Conservation (phyloP, 208 protist genomes). For the Acanthamoeba culbertsoni region DNA sequence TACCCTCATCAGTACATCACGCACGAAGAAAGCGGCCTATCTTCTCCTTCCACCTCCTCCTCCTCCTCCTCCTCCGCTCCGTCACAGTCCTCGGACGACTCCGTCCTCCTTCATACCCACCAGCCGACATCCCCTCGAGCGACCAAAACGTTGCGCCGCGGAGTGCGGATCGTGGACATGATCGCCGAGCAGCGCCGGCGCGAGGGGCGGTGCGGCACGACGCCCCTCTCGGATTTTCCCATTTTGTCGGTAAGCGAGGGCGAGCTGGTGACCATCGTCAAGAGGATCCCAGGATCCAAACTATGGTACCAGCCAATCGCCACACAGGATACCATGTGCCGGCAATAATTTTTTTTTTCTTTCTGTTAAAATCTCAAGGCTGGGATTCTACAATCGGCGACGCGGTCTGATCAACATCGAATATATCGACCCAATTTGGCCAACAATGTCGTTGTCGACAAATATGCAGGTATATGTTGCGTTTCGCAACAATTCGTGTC, state of each 20-base stretch:
- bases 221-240: background rate
- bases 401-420: conserved; percentile 16
- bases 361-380: background rate
- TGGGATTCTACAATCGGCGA: background rate
- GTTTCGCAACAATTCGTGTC: background rate
- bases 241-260: conserved; percentile 7
- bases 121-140: background rate
- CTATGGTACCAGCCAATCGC: background rate
- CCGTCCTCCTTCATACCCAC: background rate
- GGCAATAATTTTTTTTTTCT: background rate
- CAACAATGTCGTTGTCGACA: background rate
- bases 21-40: background rate
- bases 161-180: too few species aligned
- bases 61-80: background rate
- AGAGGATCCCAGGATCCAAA: background rate
- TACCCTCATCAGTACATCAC: conserved; percentile 18
- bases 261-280: conserved; percentile 5
- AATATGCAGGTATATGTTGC: background rate
- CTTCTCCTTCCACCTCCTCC: background rate
- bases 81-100: background rate
- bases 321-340: background rate
- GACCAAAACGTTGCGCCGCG: too few species aligned
- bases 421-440: conserved; percentile 20
- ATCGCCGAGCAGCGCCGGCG: background rate
- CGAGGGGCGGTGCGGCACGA: background rate